Evolutionary conservation across 176 grass and related monocot species (phyloP).

Genomic region (Aegilops tauschii): DNA sequence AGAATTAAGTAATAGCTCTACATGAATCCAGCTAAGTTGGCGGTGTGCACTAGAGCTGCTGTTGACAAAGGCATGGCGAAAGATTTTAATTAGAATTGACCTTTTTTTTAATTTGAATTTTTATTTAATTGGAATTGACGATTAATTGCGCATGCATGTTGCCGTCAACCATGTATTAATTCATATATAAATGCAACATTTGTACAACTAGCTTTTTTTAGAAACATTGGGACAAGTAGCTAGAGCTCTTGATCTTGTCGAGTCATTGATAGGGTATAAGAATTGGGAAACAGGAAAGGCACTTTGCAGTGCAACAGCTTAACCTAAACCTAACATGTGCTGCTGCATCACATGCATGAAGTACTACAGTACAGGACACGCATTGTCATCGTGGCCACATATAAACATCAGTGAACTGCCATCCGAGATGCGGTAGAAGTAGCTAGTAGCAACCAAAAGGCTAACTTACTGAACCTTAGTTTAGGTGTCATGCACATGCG

Average conservation of each 20-base stretch:
- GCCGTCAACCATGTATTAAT: not conserved
- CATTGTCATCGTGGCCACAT: not conserved
- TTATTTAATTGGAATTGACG: not conserved
- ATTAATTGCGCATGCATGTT: not conserved
- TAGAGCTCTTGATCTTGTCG: not conserved
- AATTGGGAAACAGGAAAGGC: not conserved
- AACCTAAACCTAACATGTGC: slow-evolving; percentile 63
- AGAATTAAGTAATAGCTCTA: not conserved
- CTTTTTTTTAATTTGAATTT: not conserved
- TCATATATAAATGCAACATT: not conserved
- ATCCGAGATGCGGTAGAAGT: slow-evolving; percentile 1
- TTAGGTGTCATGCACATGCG: slow-evolving; percentile 9
- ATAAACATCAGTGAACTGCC: not conserved
- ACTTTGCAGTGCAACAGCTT: slow-evolving; percentile 36
- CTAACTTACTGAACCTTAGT: not conserved
- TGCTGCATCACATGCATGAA: slow-evolving; percentile 5
- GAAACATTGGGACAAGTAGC: not conserved
- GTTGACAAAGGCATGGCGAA: not conserved
- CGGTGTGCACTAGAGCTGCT: not conserved
- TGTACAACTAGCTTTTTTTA: not conserved
- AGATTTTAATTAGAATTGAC: not conserved
- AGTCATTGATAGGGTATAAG: not conserved
- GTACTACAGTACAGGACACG: slow-evolving; percentile 2
- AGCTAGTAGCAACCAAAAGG: slow-evolving; percentile 5
- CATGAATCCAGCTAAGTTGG: slow-evolving; percentile 3